Base-by-base conservation (phyloP, 1,284 basidiomycete genomes). In the Cryptococcus maquisensis region DNA sequence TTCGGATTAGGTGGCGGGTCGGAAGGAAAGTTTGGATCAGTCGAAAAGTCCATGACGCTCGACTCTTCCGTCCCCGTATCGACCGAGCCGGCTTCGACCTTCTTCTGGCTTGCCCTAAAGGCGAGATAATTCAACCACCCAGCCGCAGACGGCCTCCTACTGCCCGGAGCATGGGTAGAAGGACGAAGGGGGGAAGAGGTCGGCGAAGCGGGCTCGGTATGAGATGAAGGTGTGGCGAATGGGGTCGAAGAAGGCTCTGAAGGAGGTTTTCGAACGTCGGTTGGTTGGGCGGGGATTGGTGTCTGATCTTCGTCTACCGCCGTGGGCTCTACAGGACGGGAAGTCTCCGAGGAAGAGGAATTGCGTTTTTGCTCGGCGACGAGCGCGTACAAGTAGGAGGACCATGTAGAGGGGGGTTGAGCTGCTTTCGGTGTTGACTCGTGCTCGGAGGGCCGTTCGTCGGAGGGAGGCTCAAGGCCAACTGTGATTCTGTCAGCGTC, bases 91-190 rank as follows among this genome's bases (percentile, higher is more conserved):
- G 46, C 47, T 1, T 57, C 55, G 20, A 73, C 57, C 52, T 60
- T 67, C 64, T 71, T 73, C 56, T 73, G 69, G 38, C 61, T 64
- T 1, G 71, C 67, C 4, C 68, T 51, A 42, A 71, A 65, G 0
- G 71, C 69, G 5, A 74, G 67, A 47, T 73, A 74, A 53, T 62
- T 71, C 9, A 74, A 63, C 73, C 73, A 74, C 0, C 71, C 69
- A 1, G 65, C 54, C 0, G 65, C 59, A 0, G 68, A 69, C 4
- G 62, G 50, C 1, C 61, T 49, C 7, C 53, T 38, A 28, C 52
- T 49, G 6, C 12, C 23, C 10, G 44, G 18, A 12, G 13, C 44
- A 26, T 20, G 6, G 15, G 35, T 47, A 9, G 56, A 47, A 43
- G 53, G 1, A 24, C 40, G 58, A 1, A 56, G 52, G 21, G 43